A percentile compares a stretch with the other conserved stretches of the same genome.
Conservation (phyloP, 1,284 basidiomycete species). For the Heliocybe sulcata region DNA sequence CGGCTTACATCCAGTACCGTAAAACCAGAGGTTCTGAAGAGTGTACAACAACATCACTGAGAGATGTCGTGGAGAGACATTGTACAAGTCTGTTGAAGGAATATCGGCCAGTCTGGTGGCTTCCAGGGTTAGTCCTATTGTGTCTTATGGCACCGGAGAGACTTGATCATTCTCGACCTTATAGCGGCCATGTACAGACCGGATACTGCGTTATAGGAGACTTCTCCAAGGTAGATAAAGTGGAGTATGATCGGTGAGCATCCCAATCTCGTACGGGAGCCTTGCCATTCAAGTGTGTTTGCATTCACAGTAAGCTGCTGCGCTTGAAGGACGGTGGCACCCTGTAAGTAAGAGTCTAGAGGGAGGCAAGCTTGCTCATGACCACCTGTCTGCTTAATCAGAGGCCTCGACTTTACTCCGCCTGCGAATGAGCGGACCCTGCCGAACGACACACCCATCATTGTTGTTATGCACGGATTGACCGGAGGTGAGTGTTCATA, state of each 20-base stretch:
- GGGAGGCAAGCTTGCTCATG: slow-evolving; percentile 4
- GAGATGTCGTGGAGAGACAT: slow-evolving; percentile 43
- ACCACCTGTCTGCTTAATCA: slow-evolving; percentile 21
- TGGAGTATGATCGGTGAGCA: slow-evolving; percentile 63
- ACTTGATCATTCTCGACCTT: slow-evolving; percentile 3
- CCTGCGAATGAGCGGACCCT: slow-evolving; percentile 45
- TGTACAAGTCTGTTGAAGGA: slow-evolving; percentile 49
- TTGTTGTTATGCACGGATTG: slow-evolving; percentile 82
- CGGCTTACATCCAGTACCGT: slow-evolving; percentile 31
- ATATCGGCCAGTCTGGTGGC: slow-evolving; percentile 64
- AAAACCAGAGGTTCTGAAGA: slow-evolving; percentile 26
- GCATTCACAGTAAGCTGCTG: slow-evolving; percentile 40
- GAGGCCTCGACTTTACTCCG: slow-evolving; percentile 67
- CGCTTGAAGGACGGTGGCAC: slow-evolving; percentile 65
- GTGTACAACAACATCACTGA: slow-evolving; percentile 32
- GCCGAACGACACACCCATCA: slow-evolving; percentile 64
- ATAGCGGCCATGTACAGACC: slow-evolving; percentile 68
- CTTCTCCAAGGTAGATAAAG: slow-evolving; percentile 67
- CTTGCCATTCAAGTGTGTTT: neutral
- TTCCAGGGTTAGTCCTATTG: slow-evolving; percentile 44
- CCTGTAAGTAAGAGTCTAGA: slow-evolving; percentile 35
- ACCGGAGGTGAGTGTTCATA: slow-evolving; percentile 59
- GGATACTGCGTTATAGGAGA: slow-evolving; percentile 63
- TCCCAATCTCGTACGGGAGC: neutral
- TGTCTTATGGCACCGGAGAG: neutral